Base-by-base conservation (phyloP, 2,329 filamentous ascomycete species). In the Colletotrichum abscissum region DNA sequence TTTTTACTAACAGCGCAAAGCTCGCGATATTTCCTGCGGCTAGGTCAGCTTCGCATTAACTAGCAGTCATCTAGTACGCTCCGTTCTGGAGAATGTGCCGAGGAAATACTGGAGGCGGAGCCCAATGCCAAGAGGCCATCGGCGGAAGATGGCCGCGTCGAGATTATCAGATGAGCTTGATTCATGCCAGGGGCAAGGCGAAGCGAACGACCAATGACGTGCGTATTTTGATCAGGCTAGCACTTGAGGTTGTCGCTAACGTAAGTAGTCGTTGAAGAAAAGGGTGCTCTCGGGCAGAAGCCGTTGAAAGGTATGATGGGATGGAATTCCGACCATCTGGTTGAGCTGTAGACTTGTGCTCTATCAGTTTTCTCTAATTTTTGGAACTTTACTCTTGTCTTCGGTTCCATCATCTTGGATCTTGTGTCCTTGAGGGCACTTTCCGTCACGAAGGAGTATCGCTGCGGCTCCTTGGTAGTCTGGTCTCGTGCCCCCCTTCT, bases 111-210 rank as follows among this genome's bases (percentile, higher is more conserved):
- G 54, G 69, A 69, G 59, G 59, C 54, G 54, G 30, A 59, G 65
- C 42, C 28, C 52, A 19, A 54, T 63, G 66, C 65, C 65, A 69
- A 69, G 58, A 33, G 38, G 52, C 22, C 49, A 26, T 55, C 30
- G 24, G 30, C 46, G 33, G 65, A 49, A 52, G 52, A 58, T 55
- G 59, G 33, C 54, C 58, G 33, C 35, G 52, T 30, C 28, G 55
- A 42, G 19, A 70, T 49, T 42, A 62, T 73, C 56, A 62, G 35
- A 73, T 71, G 60, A 71, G 71, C 71, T 73, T 73, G 56, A 62
- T 66, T 42, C 26, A 46, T 30, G 35, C 49, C 57, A 72, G 35
- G 35, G 26, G 24, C 35, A 24, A 38, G 38, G 38, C 16, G 57
- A 33, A n/a, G 24, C 49, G 58, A 55, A 24, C 22, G 7, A 28